A percentile compares a stretch with the other conserved stretches of the same genome.
Evolutionary conservation across 257 asterid genomes (phyloP).

Genomic region (Solanum peruvianum): DNA sequence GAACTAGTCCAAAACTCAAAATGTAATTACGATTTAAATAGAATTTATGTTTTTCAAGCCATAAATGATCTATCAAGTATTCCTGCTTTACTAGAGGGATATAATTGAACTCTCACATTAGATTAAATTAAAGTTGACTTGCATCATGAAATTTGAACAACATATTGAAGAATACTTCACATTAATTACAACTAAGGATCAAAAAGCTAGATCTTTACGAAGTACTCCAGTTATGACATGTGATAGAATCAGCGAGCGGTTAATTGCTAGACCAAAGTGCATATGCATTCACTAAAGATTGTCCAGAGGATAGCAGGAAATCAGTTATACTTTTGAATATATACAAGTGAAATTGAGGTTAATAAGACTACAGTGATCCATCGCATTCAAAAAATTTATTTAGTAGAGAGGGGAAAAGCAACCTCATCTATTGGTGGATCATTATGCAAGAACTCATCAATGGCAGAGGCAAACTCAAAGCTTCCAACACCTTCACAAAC

Average conservation of each 20-base stretch:
- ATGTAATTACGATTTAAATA: neutral
- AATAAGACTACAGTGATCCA: neutral
- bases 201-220: neutral
- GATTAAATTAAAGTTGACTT: neutral
- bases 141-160: neutral
- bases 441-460: conserved; percentile 44
- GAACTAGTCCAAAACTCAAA: neutral
- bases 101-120: neutral
- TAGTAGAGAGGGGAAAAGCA: neutral
- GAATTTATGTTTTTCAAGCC: neutral
- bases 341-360: neutral
- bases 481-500: conserved; percentile 27
- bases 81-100: neutral
- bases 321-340: neutral
- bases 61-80: neutral
- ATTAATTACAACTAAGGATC: neutral
- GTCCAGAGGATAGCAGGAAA: neutral
- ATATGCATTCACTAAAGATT: neutral
- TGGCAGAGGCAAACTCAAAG: conserved; percentile 32
- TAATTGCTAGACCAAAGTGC: neutral
- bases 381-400: neutral
- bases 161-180: neutral
- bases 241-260: neutral
- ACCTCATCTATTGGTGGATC: conserved; percentile 37
- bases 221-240: neutral